A percentile compares a stretch with the other conserved stretches of the same genome.
Conservation (phyloP, 345 rosid genomes). For the Populus pruinosa region DNA sequence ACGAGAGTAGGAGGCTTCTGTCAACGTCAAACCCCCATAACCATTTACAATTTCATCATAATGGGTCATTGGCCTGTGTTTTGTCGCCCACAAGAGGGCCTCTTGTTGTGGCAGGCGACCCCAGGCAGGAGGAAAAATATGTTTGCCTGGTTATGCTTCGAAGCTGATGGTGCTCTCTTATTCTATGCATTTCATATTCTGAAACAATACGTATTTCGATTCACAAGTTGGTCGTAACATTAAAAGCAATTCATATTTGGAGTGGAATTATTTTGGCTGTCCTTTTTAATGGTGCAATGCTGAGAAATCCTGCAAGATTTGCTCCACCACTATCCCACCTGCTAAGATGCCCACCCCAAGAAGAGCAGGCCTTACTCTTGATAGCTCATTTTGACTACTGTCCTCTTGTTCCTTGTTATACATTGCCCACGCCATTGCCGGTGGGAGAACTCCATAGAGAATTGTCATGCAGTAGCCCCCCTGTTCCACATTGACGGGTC, state of each 20-base stretch:
- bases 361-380: slow-evolving; percentile 37
- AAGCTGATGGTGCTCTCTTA: too few species aligned
- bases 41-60: background rate
- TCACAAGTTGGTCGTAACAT: background rate
- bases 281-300: slow-evolving; percentile 17
- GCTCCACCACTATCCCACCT: slow-evolving; percentile 43
- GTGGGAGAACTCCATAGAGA: slow-evolving; percentile 67
- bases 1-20: background rate
- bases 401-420: slow-evolving; percentile 15
- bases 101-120: background rate
- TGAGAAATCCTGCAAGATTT: slow-evolving; percentile 38
- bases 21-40: background rate
- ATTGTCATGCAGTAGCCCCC: slow-evolving; percentile 71
- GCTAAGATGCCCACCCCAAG: slow-evolving; percentile 47
- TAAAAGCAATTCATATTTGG: background rate
- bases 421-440: slow-evolving; percentile 67
- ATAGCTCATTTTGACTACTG: slow-evolving; percentile 12
- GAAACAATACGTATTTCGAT: background rate
- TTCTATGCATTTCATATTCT: too few species aligned
- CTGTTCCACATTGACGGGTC: slow-evolving; percentile 19
- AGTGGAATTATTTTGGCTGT: background rate
- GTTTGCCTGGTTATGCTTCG: background rate
- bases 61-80: background rate
- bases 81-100: background rate
- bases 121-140: background rate